Conservation (phyloP, 2,329 filamentous ascomycete genomes). For the Helicocarpus griseus region DNA sequence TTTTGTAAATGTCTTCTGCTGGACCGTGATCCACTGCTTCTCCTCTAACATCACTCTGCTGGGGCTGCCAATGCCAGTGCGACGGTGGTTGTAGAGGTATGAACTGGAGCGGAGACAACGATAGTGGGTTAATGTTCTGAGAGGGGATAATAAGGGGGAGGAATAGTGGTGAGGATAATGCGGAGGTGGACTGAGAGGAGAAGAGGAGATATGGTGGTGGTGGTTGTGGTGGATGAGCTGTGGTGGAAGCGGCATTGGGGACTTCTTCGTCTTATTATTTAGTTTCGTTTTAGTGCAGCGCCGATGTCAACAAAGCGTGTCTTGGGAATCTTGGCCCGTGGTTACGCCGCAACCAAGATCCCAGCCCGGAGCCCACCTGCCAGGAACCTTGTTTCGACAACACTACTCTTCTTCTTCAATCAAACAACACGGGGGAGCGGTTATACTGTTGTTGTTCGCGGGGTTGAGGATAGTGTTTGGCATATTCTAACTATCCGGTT, state of each 20-base stretch:
- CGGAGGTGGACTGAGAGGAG: background rate
- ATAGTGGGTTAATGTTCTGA: background rate
- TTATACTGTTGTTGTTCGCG: too few species aligned
- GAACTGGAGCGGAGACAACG: background rate
- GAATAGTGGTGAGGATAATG: background rate
- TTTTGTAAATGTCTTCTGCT: slow-evolving; percentile 99
- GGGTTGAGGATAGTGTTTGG: too few species aligned
- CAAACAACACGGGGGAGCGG: too few species aligned
- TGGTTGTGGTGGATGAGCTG: background rate
- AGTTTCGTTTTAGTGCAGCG: background rate
- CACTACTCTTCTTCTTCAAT: background rate
- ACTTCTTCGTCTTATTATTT: background rate
- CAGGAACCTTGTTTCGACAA: slow-evolving; percentile 1
- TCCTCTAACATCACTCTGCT: slow-evolving; percentile 33
- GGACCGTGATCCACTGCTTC: slow-evolving; percentile 63
- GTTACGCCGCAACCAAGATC: slow-evolving; percentile 1
- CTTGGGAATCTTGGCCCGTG: background rate
- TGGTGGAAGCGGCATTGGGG: background rate
- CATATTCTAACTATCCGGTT: too few species aligned
- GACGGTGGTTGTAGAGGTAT: background rate
- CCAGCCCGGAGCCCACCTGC: background rate
- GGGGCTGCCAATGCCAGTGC: background rate
- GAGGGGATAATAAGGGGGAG: background rate
- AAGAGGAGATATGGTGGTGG: background rate
- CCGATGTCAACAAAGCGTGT: background rate